phyloP scores from a whole-genome alignment of 108 stramenopile species.

The Nitzschia sp. region DNA sequence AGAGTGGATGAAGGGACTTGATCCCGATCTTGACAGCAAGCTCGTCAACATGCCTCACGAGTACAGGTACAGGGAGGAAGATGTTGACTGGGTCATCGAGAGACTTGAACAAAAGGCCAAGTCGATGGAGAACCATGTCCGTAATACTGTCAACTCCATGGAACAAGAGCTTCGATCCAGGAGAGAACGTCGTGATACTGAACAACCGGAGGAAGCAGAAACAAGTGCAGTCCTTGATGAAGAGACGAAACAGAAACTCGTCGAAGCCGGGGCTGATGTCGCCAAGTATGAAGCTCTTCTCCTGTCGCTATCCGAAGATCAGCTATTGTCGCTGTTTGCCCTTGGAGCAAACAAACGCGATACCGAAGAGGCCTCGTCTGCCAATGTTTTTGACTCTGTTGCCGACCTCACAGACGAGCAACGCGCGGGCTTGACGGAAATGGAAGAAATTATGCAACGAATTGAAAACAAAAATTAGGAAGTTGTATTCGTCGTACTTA shows the following conservation, averaged over 20 bases:
- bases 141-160: conserved; percentile 22
- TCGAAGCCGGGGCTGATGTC: conserved; percentile 20
- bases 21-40: conserved; percentile 41
- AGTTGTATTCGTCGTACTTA: too few species aligned
- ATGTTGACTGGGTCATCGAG: conserved; percentile 74
- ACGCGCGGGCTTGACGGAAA: conserved; percentile 45
- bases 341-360: conserved; percentile 14
- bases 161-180: conserved; percentile 33
- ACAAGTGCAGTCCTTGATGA: conserved; percentile 21
- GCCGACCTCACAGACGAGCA: conserved; percentile 56
- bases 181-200: conserved; percentile 12
- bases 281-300: conserved; percentile 32
- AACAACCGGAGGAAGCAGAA: conserved; percentile 2
- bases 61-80: conserved; percentile 54
- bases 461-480: conserved; percentile 13
- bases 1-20: conserved; percentile 73
- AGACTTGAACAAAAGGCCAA: conserved; percentile 55
- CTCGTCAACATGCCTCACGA: conserved; percentile 43
- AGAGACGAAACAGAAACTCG: conserved; percentile 7
- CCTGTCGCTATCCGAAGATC: conserved; percentile 31
- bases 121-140: conserved; percentile 31
- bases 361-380: conserved; percentile 1
- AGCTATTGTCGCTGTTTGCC: conserved; percentile 32
- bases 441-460: conserved; percentile 37
- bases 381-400: conserved; percentile 47